A percentile compares a stretch with the other conserved stretches of the same genome.
phyloP scores from a whole-genome alignment of 768 basidiomycete species.

The Brasilioporus rufonigricans region DNA sequence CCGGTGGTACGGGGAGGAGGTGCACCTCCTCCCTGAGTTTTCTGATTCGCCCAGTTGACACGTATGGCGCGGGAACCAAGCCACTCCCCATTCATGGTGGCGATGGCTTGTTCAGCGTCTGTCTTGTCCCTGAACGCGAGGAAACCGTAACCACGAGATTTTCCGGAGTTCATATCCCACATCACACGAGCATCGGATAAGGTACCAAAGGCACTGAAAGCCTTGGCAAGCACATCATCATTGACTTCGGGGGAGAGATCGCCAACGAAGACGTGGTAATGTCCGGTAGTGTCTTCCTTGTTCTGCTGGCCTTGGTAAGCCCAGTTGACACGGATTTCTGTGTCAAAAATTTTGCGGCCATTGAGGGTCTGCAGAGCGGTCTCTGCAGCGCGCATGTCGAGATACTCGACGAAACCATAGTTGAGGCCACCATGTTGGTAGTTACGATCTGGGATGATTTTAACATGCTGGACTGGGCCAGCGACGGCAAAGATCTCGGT shows the following conservation, averaged over 20 bases:
- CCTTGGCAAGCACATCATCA: constrained; percentile 94
- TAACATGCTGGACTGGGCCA: constrained; percentile 96
- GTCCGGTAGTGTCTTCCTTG: constrained; percentile 97
- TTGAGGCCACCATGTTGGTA: constrained; percentile 99
- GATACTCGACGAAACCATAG: constrained; percentile 99
- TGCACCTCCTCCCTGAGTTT: constrained; percentile 69
- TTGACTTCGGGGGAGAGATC: constrained; percentile 99
- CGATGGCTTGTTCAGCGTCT: constrained; percentile 98
- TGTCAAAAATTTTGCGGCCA: constrained; percentile 99
- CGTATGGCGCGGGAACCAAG: constrained; percentile 96
- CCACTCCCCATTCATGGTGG: constrained; percentile 99
- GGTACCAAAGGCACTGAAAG: constrained; percentile 95
- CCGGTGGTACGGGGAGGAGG: constrained; percentile 42
- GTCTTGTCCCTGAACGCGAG: constrained; percentile 98
- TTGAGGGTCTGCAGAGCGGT: constrained; percentile 98
- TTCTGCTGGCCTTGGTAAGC: constrained; percentile 98
- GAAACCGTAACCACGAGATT: constrained; percentile 97
- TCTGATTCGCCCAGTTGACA: constrained; percentile 99
- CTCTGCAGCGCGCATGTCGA: constrained; percentile 97
- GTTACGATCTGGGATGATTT: constrained; percentile 99
- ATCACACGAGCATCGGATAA: constrained; percentile 98
- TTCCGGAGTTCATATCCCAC: constrained; percentile 99
- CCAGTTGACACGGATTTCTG: constrained; percentile 99
- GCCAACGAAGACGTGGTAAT: constrained; percentile 99
- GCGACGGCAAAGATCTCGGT: constrained; percentile 97